A percentile compares a stretch with the other conserved stretches of the same genome.
These are phyloP conservation scores for Shiraia bambusicola DNA, from an alignment of 2,329 filamentous ascomycete species.

Conservation along the genomic window DNA sequence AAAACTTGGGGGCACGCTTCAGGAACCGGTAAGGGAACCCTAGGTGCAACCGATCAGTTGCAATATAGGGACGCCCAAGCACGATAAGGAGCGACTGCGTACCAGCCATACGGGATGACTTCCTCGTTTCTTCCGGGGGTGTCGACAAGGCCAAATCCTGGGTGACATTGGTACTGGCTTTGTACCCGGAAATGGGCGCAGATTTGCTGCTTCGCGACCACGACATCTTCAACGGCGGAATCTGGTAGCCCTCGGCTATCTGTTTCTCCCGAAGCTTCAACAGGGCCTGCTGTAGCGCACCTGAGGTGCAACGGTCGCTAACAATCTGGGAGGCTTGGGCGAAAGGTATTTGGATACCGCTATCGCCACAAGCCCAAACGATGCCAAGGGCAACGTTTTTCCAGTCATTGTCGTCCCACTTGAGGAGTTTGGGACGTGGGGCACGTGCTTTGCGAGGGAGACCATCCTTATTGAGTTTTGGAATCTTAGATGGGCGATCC, in stretches of 20 bases:
- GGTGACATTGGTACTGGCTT: slow-evolving; percentile 7
- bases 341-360: slow-evolving; percentile 32
- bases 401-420: slow-evolving; percentile 36
- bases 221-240: slow-evolving; percentile 26
- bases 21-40: slow-evolving; percentile 6
- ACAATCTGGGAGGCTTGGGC: slow-evolving; percentile 31
- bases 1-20: slow-evolving; percentile 1
- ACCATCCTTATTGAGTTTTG: slow-evolving; percentile 34
- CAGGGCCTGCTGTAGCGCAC: slow-evolving; percentile 38
- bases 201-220: slow-evolving; percentile 23
- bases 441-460: slow-evolving; percentile 31
- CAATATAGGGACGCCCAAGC: not conserved
- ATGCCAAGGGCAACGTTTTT: slow-evolving; percentile 30
- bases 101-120: slow-evolving; percentile 7
- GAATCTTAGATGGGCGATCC: slow-evolving; percentile 11
- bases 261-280: slow-evolving; percentile 32
- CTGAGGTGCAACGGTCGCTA: slow-evolving; percentile 22
- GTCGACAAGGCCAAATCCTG: slow-evolving; percentile 2
- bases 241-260: slow-evolving; percentile 21
- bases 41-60: slow-evolving; percentile 4
- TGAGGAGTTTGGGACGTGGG: slow-evolving; percentile 31
- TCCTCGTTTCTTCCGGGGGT: slow-evolving; percentile 1
- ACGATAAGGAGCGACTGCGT: slow-evolving; percentile 13
- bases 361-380: slow-evolving; percentile 35
- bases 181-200: slow-evolving; percentile 2